Percentiles rank a stretch among this genome's conserved stretches.
These are phyloP conservation scores for Lasiosphaeria miniovina DNA, from an alignment of 495 filamentous ascomycete species.

Conservation along the genomic window DNA sequence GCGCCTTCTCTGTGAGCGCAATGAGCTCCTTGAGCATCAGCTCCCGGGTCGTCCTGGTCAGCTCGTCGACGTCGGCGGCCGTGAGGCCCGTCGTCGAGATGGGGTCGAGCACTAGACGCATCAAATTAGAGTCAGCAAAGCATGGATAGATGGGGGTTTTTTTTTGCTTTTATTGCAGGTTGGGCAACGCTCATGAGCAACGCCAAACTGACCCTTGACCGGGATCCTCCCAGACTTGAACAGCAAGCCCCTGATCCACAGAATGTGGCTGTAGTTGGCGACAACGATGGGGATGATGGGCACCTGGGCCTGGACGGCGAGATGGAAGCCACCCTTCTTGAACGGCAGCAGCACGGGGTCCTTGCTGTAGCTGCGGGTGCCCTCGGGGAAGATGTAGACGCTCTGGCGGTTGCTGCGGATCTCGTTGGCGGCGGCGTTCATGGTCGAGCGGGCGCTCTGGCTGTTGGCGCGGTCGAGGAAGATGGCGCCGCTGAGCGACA, in stretches of 20 bases:
- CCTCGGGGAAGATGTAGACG: slow-evolving; percentile 93
- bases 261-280: slow-evolving; percentile 81
- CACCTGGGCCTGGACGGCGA: slow-evolving; percentile 90
- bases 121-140: neutral
- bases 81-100: slow-evolving; percentile 79
- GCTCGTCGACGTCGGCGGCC: slow-evolving; percentile 73
- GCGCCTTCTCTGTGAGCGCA: slow-evolving; percentile 52
- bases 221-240: slow-evolving; percentile 77
- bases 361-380: slow-evolving; percentile 83
- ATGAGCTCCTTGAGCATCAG: slow-evolving; percentile 77
- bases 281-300: slow-evolving; percentile 86
- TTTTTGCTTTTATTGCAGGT: too few relatives aligned
- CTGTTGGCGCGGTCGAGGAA: slow-evolving; percentile 91
- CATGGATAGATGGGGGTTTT: neutral
- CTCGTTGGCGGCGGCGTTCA: slow-evolving; percentile 74
- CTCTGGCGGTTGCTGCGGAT: slow-evolving; percentile 75
- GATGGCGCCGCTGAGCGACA: slow-evolving; percentile 82
- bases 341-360: slow-evolving; percentile 81
- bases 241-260: slow-evolving; percentile 63
- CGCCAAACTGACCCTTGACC: slow-evolving; percentile 62
- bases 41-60: slow-evolving; percentile 67
- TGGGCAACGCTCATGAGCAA: neutral
- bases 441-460: slow-evolving; percentile 76
- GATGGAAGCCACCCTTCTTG: slow-evolving; percentile 97
- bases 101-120: slow-evolving; percentile 68